phyloP scores from a whole-genome alignment of 116 monocot species.

The Thalassia testudinum region DNA sequence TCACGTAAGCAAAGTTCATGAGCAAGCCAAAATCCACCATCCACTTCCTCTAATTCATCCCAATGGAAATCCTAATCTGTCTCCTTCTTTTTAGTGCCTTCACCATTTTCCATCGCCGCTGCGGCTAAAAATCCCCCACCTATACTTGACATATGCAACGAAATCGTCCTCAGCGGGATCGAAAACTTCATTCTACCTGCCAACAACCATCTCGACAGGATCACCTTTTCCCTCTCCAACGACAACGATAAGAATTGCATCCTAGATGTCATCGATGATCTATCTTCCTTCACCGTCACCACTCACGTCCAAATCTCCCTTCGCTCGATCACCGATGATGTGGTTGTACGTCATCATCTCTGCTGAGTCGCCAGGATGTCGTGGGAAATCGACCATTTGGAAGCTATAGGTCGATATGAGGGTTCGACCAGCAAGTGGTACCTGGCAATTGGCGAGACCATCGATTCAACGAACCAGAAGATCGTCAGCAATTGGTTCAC shows the following conservation, averaged over 20 bases:
- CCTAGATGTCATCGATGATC: conserved; percentile 13
- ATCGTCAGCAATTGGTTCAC: conserved; percentile 34
- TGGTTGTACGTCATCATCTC: conserved; percentile 15
- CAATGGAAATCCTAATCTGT: too few relatives aligned
- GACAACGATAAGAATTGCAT: conserved; percentile 9
- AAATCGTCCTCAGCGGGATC: background rate
- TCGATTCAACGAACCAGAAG: conserved; percentile 8
- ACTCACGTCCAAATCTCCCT: conserved; percentile 15
- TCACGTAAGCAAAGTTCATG: too few relatives aligned
- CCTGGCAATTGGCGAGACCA: conserved; percentile 12
- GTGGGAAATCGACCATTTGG: conserved; percentile 21
- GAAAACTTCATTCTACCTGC: conserved; percentile 21
- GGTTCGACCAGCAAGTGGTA: conserved; percentile 2
- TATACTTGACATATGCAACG: background rate
- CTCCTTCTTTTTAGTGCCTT: too few relatives aligned
- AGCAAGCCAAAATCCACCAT: too few relatives aligned
- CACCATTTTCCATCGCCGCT: too few relatives aligned
- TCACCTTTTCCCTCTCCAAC: background rate
- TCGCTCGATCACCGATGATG: conserved; percentile 5
- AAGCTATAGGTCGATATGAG: conserved; percentile 8
- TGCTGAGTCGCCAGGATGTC: conserved; percentile 6
- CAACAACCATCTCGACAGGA: conserved; percentile 2
- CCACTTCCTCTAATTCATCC: too few relatives aligned
- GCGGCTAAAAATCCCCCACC: too few relatives aligned
- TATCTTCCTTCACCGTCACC: background rate